phyloP scores from a whole-genome alignment of 352 stramenopile genomes.

The Globisporangium uncinulatum region DNA sequence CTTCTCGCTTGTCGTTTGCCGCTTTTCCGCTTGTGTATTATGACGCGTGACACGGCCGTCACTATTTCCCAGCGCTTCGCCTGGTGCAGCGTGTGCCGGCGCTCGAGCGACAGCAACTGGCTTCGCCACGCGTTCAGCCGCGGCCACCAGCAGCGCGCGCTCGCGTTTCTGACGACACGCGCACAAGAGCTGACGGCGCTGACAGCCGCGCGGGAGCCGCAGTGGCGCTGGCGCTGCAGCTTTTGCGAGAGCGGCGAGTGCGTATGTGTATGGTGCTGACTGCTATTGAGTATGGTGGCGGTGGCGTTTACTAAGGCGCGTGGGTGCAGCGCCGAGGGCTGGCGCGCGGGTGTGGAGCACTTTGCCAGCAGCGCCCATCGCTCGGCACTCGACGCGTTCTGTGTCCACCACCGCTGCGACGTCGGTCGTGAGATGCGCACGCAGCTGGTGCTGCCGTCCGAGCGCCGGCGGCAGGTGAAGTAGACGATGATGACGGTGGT shows the following conservation, averaged over 20 bases:
- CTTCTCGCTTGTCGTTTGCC: no score
- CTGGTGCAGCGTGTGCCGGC: constrained; percentile 30
- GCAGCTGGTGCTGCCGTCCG: constrained; percentile 31
- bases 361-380: constrained; percentile 28
- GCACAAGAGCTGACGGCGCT: constrained; percentile 15
- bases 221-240: constrained; percentile 24
- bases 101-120: constrained; percentile 60
- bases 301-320: not conserved
- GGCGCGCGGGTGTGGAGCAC: constrained; percentile 28
- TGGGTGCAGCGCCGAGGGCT: not conserved
- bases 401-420: constrained; percentile 49
- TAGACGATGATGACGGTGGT: not conserved
- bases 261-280: not conserved
- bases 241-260: constrained; percentile 38
- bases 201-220: not conserved
- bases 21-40: no score
- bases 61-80: not conserved
- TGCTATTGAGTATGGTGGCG: not conserved
- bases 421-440: constrained; percentile 24
- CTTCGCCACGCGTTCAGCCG: constrained; percentile 61
- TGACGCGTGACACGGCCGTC: no score
- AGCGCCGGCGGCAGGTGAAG: constrained; percentile 21
- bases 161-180: constrained; percentile 32
- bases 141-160: constrained; percentile 39
- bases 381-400: constrained; percentile 42